Evolutionary conservation across 371 early-diverging fungal genomes (phyloP), one percentile per base, ranked within the genome.

Genomic region (Mucor mucedo): DNA sequence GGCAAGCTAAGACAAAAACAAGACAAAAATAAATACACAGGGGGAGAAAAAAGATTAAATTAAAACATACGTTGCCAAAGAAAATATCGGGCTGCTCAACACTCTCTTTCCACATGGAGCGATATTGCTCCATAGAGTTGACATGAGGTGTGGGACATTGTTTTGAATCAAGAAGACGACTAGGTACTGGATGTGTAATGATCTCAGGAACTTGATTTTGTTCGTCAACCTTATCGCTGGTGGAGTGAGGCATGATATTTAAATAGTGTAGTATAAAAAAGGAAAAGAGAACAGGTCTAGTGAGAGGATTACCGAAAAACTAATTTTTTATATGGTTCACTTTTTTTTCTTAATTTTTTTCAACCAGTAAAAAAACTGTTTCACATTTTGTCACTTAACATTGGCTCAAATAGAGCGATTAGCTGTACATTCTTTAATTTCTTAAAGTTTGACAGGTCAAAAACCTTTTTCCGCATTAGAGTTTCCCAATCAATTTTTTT

Each of bases 21-120:
- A 21, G 93, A 94, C 39, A 84, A 64, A 86, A 88, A 75, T 27
- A 5, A 52, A 50, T 28, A 9, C 11, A 56, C 21, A 21, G 21
- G 21, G 21, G 48, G 11, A 45, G 14, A 45, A 45, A 60, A n/a
- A 33, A 57, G 32, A 29, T 11, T 13, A 32, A 30, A 30, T 32
- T 5, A 11, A 47, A 54, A 40, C 42, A 33, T 76, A 88, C 88
- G 80, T 90, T 84, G 68, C 85, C 82, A 78, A 88, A 95, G 80
- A 95, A 95, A 16, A 47, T 49, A 27, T 81, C 79, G 29, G 94
- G 92, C 52, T 93, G 62, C 14, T 82, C 69, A 49, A 95, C 75
- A 62, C 88, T 88, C 70, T 90, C 79, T 52, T 84, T 75, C 74
- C 91, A 86, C 75, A 90, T 65, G 27, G 78, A 59, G 59, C 83